These are phyloP conservation scores for Microdochium nivale DNA, from an alignment of 2,329 filamentous ascomycete genomes.

Conservation along the genomic window DNA sequence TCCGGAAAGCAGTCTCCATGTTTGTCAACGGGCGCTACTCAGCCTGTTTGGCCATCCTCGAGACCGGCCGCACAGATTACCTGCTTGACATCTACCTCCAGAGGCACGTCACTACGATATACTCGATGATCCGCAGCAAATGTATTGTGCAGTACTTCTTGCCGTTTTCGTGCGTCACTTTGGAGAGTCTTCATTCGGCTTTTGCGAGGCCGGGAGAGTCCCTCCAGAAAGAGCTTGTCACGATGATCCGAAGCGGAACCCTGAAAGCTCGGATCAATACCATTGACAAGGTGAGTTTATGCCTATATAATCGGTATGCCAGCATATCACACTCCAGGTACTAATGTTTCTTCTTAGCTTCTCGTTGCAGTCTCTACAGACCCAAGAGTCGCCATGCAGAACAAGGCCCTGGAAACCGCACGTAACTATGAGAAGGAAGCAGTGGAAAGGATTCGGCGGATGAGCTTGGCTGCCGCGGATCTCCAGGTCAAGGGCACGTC, in stretches of 20 bases:
- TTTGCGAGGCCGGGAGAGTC: conserved; percentile 58
- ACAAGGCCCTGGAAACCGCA: conserved; percentile 57
- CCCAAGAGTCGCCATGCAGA: conserved; percentile 61
- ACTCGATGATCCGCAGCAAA: conserved; percentile 72
- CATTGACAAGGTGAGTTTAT: conserved; percentile 55
- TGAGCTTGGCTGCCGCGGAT: conserved; percentile 67
- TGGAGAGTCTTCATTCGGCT: conserved; percentile 67
- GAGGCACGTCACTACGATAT: conserved; percentile 61
- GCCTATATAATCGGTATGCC: not conserved
- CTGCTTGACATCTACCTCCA: conserved; percentile 83
- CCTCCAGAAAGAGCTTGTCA: conserved; percentile 66
- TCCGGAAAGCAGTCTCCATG: conserved; percentile 80
- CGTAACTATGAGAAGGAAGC: conserved; percentile 67
- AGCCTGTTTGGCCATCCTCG: conserved; percentile 72
- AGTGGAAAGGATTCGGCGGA: conserved; percentile 65
- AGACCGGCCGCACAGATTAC: conserved; percentile 76
- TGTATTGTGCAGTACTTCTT: conserved; percentile 90
- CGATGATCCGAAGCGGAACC: conserved; percentile 64
- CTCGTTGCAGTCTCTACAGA: conserved; percentile 65
- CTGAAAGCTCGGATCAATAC: conserved; percentile 78
- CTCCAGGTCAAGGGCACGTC: conserved; percentile 53
- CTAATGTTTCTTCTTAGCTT: conserved; percentile 36
- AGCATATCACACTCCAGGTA: conserved; percentile 2
- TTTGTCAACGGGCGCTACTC: conserved; percentile 91
- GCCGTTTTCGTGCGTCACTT: conserved; percentile 79